These are phyloP conservation scores for Ettlia oleoabundans DNA, from an alignment of 139 green algal species.

Conservation along the genomic window DNA sequence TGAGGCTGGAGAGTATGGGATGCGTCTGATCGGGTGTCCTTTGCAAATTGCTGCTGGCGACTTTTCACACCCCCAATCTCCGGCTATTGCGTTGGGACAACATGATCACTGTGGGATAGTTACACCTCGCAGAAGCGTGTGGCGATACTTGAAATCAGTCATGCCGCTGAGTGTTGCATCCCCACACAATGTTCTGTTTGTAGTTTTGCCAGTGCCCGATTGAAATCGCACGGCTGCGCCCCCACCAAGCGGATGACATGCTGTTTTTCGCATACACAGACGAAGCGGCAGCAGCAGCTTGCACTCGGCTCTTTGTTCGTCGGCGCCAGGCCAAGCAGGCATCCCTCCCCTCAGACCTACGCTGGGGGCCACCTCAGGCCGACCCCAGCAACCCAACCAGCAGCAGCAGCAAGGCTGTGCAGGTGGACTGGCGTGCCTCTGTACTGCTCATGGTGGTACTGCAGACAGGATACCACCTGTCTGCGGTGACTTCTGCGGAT, in stretches of 20 bases:
- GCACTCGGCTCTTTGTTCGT: conserved; percentile 14
- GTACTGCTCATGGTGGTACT: conserved; percentile 76
- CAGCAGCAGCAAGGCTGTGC: conserved; percentile 21
- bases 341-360: conserved; percentile 23
- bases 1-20: too few relatives aligned
- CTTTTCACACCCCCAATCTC: neutral
- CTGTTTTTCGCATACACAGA: conserved; percentile 56
- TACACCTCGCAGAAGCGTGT: too few relatives aligned
- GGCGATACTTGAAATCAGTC: too few relatives aligned
- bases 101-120: too few relatives aligned
- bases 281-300: neutral
- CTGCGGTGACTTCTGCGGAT: conserved; percentile 44
- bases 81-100: too few relatives aligned
- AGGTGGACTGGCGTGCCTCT: conserved; percentile 63
- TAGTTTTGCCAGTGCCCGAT: conserved; percentile 39
- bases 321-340: neutral
- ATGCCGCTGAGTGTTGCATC: too few relatives aligned
- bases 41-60: neutral
- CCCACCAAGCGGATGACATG: conserved; percentile 50
- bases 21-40: too few relatives aligned
- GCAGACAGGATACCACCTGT: conserved; percentile 69
- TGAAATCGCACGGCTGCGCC: neutral
- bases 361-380: neutral
- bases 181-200: too few relatives aligned
- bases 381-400: too few relatives aligned